Base-by-base conservation (phyloP, 495 filamentous ascomycete genomes). In the Aspergillus haitiensis region DNA sequence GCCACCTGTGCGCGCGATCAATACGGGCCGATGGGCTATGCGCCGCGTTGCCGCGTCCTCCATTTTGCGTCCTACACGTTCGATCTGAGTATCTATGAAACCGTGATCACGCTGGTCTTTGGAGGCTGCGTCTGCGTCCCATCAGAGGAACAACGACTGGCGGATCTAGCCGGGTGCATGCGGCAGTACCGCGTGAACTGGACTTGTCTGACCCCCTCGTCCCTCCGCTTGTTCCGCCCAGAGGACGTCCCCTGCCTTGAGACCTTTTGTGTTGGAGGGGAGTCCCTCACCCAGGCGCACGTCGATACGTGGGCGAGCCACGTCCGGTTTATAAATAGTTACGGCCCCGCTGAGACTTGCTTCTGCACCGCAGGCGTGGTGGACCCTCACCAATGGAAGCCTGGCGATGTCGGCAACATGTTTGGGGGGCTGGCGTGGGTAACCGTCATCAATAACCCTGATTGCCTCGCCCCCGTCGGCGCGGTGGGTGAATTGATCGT, bases 1-100 rank as follows among this genome's bases (percentile, higher is more conserved):
- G 5, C 76, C 2, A 36, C 44, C 15, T 39, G 39, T 34, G 40
- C 31, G 5, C 11, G 39, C 6, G n/a, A 40, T 0, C 46, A 55
- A 31, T 3, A 11, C n/a, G 16, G 37, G 9, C 47, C 31, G 16
- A 40, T 7, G 1, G 55, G 55, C 5, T n/a, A 49, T 2, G 32
- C 18, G 1, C 36, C 54, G 2, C 27, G 21, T 10, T 57, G 78
- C 0, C 69, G 75, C 7, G 65, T 70, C 59, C 78, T 89, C 64
- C 84, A 88, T 52, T 78, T 84, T 47, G 80, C 84, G 0, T 80
- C 82, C 16, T 85, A 82, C 67, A 78, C 79, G 6, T 84, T 85
- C 53, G 86, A 89, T 60, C 74, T 81, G 33, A 78, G 79, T 47
- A 73, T 86, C 16, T 67, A 73, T 10, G 84, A 88, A 56, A 77